Conservation (phyloP, 768 basidiomycete genomes). For the Serendipita vermifera region DNA sequence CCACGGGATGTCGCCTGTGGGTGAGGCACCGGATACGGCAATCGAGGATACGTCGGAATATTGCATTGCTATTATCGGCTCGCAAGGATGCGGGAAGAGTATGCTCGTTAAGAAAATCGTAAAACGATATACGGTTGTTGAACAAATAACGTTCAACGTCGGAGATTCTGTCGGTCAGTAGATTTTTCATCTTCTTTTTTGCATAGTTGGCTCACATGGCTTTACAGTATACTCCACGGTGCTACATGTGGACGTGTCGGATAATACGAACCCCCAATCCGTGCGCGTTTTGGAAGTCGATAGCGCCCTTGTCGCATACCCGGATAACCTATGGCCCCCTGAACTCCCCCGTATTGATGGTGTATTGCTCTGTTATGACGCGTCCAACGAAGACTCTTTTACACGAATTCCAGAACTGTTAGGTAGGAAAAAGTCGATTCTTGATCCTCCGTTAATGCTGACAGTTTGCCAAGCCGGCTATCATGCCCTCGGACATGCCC, state of each 20-base stretch:
- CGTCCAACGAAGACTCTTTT: conserved; percentile 48
- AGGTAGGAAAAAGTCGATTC: conserved; percentile 30
- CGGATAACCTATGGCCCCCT: conserved; percentile 32
- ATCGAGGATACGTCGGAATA: background rate
- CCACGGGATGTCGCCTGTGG: too few species aligned
- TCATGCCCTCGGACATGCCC: conserved; percentile 37
- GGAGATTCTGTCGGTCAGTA: conserved; percentile 6
- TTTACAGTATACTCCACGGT: too few species aligned
- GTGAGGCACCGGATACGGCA: background rate
- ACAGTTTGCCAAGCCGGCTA: conserved; percentile 38
- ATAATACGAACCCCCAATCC: background rate
- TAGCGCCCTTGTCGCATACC: conserved; percentile 21
- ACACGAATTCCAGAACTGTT: conserved; percentile 52
- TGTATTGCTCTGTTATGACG: conserved; percentile 77
- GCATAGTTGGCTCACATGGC: too few species aligned
- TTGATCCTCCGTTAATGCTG: conserved; percentile 11
- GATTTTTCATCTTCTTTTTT: background rate
- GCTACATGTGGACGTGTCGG: too few species aligned
- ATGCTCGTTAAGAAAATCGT: conserved; percentile 67
- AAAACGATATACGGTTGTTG: conserved; percentile 33
- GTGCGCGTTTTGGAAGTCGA: conserved; percentile 19
- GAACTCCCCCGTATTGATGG: conserved; percentile 55
- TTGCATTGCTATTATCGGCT: conserved; percentile 65
- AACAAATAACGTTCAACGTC: conserved; percentile 4
- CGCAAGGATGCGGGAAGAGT: conserved; percentile 71